Evolutionary conservation across 208 protist species (phyloP).

Genomic region (Plasmodiophora brassicae): DNA sequence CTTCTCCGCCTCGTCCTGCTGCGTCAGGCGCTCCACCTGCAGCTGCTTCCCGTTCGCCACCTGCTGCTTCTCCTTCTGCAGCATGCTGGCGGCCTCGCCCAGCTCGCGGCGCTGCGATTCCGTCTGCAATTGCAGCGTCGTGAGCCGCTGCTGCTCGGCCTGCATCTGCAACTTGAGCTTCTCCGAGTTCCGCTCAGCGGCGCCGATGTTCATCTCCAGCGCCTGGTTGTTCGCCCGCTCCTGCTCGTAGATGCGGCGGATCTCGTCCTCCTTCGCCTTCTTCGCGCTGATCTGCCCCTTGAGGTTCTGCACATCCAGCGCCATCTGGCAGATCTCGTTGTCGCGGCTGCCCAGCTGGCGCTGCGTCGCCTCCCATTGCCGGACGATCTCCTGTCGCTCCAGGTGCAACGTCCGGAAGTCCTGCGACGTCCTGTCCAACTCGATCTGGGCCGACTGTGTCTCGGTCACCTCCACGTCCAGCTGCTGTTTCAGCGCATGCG

Average conservation of each 20-base stretch:
- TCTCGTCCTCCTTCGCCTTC: neutral
- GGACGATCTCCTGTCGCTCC: slow-evolving; percentile 12
- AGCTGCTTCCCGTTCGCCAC: neutral
- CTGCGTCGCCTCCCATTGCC: slow-evolving; percentile 24
- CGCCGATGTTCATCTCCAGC: neutral
- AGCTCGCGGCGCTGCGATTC: neutral
- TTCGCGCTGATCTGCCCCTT: neutral
- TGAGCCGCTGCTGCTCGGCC: neutral
- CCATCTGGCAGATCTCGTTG: slow-evolving; percentile 22
- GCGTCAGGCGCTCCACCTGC: neutral
- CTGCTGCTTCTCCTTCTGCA: neutral
- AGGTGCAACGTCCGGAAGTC: slow-evolving; percentile 13
- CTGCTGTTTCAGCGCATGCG: neutral
- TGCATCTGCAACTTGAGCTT: neutral
- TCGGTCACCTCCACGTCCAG: slow-evolving; percentile 24
- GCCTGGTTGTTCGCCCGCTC: slow-evolving; percentile 25
- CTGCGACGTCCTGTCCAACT: slow-evolving; percentile 22
- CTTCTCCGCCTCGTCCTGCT: neutral
- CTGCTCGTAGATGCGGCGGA: slow-evolving; percentile 3
- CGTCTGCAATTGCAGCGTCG: neutral
- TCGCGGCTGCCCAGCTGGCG: neutral
- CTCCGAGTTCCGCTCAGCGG: slow-evolving; percentile 1
- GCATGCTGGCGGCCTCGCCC: neutral
- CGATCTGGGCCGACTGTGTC: slow-evolving; percentile 30
- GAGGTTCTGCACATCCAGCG: neutral